Evolutionary conservation across 306 rosid genomes (phyloP), one percentile per base, ranked within the genome.

Genomic region (Vigna nakashimae): DNA sequence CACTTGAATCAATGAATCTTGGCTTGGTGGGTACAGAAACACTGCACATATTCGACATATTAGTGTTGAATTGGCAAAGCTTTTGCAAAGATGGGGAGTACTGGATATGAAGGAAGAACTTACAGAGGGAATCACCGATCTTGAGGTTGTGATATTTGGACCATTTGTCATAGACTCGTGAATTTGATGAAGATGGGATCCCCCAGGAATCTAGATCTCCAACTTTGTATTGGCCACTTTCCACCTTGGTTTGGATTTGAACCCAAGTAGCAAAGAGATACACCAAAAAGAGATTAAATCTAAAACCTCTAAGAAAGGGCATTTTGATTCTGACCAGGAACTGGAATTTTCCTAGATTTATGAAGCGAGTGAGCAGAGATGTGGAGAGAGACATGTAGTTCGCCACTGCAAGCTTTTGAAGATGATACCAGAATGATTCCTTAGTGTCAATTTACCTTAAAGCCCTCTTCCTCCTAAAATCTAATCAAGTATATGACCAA

Each of bases 141-240:
- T 26, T 84, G 86, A 89, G 59, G 57, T 77, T 73, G 72, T 84
- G 89, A 77, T 88, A 46, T 81, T 90, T 89, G 18, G 96, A 80
- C 98, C 98, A 92, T 62, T 76, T 76, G 73, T 84, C 58, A 60
- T 90, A 92, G 80, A 88, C 71, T 45, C 76, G 64, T 17, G 92
- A 84, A 28, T 88, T 86, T 64, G 83, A 58, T 13, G 98, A 74
- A 60, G 86, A 65, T 76, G 98, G 98, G 8, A 88, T 26, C 3
- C 88, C 94, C 98, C 96, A 92, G 38, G 89, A 28, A 79, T 88
- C 86, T 70, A 92, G 86, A 84, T 92, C 98, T 85, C 98, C 98
- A 72, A 92, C 98, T 80, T 92, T 90, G 88, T 85, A 86, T 30
- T 82, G 86, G 38, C 28, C 86, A 80, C 87, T 80, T 12, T 56